A percentile compares a stretch with the other conserved stretches of the same genome.
phyloP scores from a whole-genome alignment of 306 rosid species.

The Malus orientalis region DNA sequence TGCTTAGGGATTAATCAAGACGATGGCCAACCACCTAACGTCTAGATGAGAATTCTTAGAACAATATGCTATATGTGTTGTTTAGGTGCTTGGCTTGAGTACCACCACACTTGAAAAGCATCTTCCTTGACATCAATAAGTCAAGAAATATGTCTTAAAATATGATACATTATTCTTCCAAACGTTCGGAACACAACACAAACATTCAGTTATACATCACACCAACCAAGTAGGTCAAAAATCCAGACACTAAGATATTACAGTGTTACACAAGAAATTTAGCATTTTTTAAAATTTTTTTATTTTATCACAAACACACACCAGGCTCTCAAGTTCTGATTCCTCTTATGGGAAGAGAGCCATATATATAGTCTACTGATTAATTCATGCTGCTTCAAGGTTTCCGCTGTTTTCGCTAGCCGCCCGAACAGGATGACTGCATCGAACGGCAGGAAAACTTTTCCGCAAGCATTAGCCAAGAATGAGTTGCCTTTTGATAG shows the following conservation, averaged over 20 bases:
- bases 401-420: conserved; percentile 1
- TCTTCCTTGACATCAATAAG: too few species aligned
- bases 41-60: too few species aligned
- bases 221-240: conserved; percentile 20
- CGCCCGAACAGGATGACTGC: conserved; percentile 12
- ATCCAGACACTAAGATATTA: conserved; percentile 4
- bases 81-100: not conserved
- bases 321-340: conserved; percentile 22
- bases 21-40: too few species aligned
- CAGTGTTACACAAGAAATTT: conserved; percentile 9
- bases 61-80: not conserved
- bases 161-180: conserved; percentile 4
- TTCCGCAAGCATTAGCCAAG: conserved; percentile 51
- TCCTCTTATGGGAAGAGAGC: conserved; percentile 24
- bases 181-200: not conserved
- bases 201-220: conserved; percentile 14
- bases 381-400: conserved; percentile 13
- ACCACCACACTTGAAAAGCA: too few species aligned
- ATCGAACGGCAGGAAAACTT: conserved; percentile 19
- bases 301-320: conserved; percentile 14
- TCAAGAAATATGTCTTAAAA: not conserved
- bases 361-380: conserved; percentile 16
- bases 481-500: conserved; percentile 52
- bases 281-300: too few species aligned
- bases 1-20: too few species aligned